A percentile compares a stretch with the other conserved stretches of the same genome.
phyloP scores from a whole-genome alignment of 1,284 basidiomycete genomes.

The Tilletia setariae region DNA sequence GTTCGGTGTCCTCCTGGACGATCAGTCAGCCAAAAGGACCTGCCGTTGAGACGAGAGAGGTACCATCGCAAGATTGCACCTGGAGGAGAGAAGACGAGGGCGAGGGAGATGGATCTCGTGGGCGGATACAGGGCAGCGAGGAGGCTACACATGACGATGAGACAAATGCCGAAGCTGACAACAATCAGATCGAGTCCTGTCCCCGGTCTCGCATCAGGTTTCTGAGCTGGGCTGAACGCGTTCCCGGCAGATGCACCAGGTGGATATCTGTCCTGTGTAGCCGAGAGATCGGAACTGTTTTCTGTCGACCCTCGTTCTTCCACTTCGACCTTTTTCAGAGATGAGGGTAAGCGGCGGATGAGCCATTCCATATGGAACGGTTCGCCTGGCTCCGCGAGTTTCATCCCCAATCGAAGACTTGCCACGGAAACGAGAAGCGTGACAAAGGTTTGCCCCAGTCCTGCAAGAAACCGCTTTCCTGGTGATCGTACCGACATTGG shows the following conservation, averaged over 20 bases:
- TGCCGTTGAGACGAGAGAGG: slow-evolving; percentile 68
- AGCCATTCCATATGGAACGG: neutral
- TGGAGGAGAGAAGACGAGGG: slow-evolving; percentile 84
- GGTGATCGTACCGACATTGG: neutral
- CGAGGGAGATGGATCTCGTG: slow-evolving; percentile 76
- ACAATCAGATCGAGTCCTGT: neutral
- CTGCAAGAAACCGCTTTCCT: slow-evolving; percentile 36
- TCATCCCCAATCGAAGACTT: slow-evolving; percentile 31
- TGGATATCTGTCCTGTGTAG: too few relatives aligned
- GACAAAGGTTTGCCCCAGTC: slow-evolving; percentile 42
- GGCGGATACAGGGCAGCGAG: slow-evolving; percentile 72
- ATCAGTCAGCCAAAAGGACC: slow-evolving; percentile 66
- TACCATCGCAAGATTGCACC: slow-evolving; percentile 81
- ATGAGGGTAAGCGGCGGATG: neutral
- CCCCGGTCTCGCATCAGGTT: neutral
- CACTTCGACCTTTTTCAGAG: neutral
- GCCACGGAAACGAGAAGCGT: slow-evolving; percentile 43
- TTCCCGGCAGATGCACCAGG: neutral
- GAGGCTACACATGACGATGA: slow-evolving; percentile 58
- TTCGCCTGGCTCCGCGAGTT: slow-evolving; percentile 23
- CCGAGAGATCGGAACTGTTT: neutral
- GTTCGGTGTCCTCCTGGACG: slow-evolving; percentile 57
- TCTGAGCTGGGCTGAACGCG: neutral
- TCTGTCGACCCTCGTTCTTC: neutral
- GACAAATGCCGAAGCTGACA: slow-evolving; percentile 24